Evolutionary conservation across 345 rosid species (phyloP), one percentile per base, ranked within the genome.

Genomic region (Citrus cavaleriei): DNA sequence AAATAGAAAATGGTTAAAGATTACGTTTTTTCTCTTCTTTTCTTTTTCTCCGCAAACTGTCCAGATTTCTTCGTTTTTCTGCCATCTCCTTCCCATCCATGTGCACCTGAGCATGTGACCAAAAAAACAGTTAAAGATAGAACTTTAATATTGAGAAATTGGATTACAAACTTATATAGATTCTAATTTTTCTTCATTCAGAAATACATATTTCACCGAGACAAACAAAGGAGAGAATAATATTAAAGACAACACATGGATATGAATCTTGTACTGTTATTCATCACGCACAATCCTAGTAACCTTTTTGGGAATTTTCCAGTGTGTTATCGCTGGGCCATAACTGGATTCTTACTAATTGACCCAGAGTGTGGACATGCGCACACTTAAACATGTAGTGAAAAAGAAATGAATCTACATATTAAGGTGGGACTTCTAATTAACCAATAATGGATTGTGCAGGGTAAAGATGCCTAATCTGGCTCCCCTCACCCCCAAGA

Each of bases 21-120:
- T 22, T 87, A 91, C 95, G 85, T 89, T 86, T 94, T 81, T 94
- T 96, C 88, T 93, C 98, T 3, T 89, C 92, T 85, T 89, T 95
- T 79, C 89, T 88, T 78, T 90, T 90, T 83, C 87, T 94, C 86
- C 82, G 91, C 72, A 87, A 69, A 51, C 35, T 80, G 68, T 85
- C 92, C 49, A 85, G 30, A 46, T 82, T 78, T 54, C 82, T 91
- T 38, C 94, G 86, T 78, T 89, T 96, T 10, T 82, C 93, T 38
- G 87, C 87, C 71, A 76, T 80, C 81, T 77, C 97, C 80, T 90
- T 94, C 75, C 82, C 60, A 54, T 81, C 90, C 89, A 94, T 61
- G 65, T 35, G 77, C 76, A 88, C 87, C 98, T 93, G 72, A 1
- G 86, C 68, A 73, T 5, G 14, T n/a, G 49, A 60, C 55, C 65